phyloP scores from a whole-genome alignment of 1,139 yeast species.

The Geotrichum cucujoidarum region DNA sequence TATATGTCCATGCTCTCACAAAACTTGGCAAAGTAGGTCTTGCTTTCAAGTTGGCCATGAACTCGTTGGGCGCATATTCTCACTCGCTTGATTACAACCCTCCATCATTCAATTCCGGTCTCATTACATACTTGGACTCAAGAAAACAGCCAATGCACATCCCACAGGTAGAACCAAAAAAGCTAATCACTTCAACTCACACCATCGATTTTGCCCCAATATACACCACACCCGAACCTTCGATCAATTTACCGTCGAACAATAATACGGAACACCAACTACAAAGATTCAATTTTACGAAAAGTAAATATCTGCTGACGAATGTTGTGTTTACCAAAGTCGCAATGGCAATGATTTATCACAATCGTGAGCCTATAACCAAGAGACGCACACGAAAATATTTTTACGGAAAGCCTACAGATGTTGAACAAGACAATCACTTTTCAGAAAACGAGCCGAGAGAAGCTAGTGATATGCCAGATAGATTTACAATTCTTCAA shows the following conservation, averaged over 20 bases:
- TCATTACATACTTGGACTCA: background rate
- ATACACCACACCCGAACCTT: no score
- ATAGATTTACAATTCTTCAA: slow-evolving; percentile 6
- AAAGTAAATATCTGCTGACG: slow-evolving; percentile 1
- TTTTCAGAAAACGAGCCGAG: background rate
- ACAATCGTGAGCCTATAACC: background rate
- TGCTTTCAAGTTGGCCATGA: slow-evolving; percentile 10
- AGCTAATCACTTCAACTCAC: background rate
- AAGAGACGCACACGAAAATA: background rate
- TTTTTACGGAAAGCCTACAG: background rate
- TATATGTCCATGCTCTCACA: slow-evolving; percentile 6
- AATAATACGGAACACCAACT: background rate
- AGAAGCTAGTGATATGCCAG: no score
- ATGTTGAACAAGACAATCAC: background rate
- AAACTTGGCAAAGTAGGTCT: slow-evolving; percentile 2
- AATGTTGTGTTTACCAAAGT: slow-evolving; percentile 5
- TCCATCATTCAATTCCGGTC: slow-evolving; percentile 2
- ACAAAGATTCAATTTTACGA: background rate
- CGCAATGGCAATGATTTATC: slow-evolving; percentile 5
- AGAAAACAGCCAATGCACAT: no score
- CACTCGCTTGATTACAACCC: background rate
- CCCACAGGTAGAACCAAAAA: background rate
- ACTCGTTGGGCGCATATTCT: slow-evolving; percentile 3
- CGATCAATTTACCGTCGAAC: background rate
- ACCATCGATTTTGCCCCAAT: slow-evolving; percentile 3